Conservation (phyloP, 805 yeast genomes). For the Metschnikowia proteae region DNA sequence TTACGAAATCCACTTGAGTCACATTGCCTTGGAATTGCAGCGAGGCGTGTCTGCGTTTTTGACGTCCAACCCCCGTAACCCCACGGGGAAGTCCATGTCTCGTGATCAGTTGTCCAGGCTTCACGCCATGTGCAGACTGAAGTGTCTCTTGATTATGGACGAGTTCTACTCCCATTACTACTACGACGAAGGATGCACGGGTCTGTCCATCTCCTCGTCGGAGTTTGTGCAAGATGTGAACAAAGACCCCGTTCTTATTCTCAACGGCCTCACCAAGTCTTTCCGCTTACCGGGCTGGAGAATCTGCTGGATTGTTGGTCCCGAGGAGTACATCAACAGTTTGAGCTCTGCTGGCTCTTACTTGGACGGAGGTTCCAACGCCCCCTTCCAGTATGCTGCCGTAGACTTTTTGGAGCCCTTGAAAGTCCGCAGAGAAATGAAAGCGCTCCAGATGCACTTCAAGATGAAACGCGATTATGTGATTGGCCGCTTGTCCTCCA, state of each 20-base stretch:
- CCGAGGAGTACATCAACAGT: slow-evolving; percentile 54
- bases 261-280: slow-evolving; percentile 59
- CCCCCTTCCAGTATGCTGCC: slow-evolving; percentile 60
- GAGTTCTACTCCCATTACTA: slow-evolving; percentile 59
- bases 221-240: slow-evolving; percentile 52
- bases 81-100: slow-evolving; percentile 54
- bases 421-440: slow-evolving; percentile 49
- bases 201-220: slow-evolving; percentile 50
- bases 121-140: slow-evolving; percentile 50
- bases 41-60: slow-evolving; percentile 57
- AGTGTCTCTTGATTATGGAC: slow-evolving; percentile 58
- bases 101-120: slow-evolving; percentile 44
- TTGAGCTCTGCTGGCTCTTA: slow-evolving; percentile 57
- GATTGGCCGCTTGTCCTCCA: slow-evolving; percentile 41
- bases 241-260: slow-evolving; percentile 54
- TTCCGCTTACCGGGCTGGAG: slow-evolving; percentile 65
- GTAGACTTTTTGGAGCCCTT: slow-evolving; percentile 51
- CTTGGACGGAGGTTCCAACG: slow-evolving; percentile 58
- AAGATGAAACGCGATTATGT: slow-evolving; percentile 56
- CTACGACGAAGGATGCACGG: slow-evolving; percentile 51
- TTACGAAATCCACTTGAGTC: slow-evolving; percentile 51
- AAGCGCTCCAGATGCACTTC: slow-evolving; percentile 55
- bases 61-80: slow-evolving; percentile 61
- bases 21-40: slow-evolving; percentile 47
- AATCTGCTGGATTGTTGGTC: slow-evolving; percentile 61